Evolutionary conservation across 2,329 filamentous ascomycete genomes (phyloP), one percentile per base, ranked within the genome.

Genomic region (Decorospora gaudefroyi): DNA sequence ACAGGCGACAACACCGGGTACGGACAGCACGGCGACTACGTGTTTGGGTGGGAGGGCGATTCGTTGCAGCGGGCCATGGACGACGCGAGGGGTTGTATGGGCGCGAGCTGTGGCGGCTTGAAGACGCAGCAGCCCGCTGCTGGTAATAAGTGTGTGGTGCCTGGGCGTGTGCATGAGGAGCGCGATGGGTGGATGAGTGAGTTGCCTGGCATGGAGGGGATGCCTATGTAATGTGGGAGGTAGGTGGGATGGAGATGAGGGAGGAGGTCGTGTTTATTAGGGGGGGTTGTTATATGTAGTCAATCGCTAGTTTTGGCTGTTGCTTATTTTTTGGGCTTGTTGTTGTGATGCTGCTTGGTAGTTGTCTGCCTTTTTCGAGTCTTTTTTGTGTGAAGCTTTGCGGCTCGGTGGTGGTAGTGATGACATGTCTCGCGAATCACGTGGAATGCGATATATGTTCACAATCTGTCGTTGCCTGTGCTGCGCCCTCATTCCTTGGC

Each of bases 41-140:
- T 66, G 3, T 66, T 66, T 27, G 62, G 62, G 4, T 66, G 62
- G 62, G 59, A 66, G 25, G 60, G 56, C 9, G 42, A 64, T 27
- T 57, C 60, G 12, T 52, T 66, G 2, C 62, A 66, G 42, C 62
- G 59, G 34, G 61, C 59, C 5, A 66, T 66, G 61, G 59, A 66
- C 34, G 57, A 59, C 37, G 58, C 56, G 1, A 61, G 57, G 22
- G 49, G 49, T 21, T 66, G 63, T 42, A 59, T 65, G 53, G 62
- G 63, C 7, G 61, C 63, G 4, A 57, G 42, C 17, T 66, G 63
- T 23, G 53, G 49, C n/a, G 44, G 34, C 12, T 37, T 65, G 39
- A 64, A 59, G 38, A 62, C 49, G 6, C 63, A 66, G 47, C 44
- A 53, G 33, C 53, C 53, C 7, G 42, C 49, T 15, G 43, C 53